Evolutionary conservation across 768 basidiomycete genomes (phyloP).

Genomic region (Mycena albidolilacea): DNA sequence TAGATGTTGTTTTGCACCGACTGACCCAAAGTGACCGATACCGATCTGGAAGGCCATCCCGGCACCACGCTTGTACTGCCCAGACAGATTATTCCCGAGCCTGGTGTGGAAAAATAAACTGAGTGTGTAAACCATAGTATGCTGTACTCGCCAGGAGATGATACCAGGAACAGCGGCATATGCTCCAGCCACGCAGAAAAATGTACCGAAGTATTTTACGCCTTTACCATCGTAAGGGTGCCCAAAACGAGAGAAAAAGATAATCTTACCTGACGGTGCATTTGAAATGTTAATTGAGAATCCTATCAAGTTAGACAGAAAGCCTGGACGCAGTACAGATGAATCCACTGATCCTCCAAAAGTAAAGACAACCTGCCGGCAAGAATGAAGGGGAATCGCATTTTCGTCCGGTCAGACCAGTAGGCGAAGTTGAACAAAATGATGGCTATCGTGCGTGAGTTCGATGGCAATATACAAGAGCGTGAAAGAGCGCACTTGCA

Average conservation of each 20-base stretch:
- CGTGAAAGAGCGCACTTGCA: constrained; percentile 61
- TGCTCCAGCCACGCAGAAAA: constrained; percentile 75
- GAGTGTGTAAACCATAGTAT: background rate
- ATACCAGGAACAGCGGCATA: constrained; percentile 74
- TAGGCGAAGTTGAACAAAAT: constrained; percentile 66
- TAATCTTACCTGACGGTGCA: constrained; percentile 45
- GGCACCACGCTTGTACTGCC: constrained; percentile 79
- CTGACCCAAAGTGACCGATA: constrained; percentile 67
- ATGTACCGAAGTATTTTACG: constrained; percentile 81
- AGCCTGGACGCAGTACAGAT: constrained; percentile 15
- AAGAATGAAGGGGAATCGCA: constrained; percentile 73
- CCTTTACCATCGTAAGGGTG: constrained; percentile 44
- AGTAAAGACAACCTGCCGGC: constrained; percentile 59
- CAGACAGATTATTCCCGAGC: constrained; percentile 76
- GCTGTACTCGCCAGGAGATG: constrained; percentile 67
- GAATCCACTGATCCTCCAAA: background rate
- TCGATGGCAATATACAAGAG: background rate
- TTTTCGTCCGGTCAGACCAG: constrained; percentile 69
- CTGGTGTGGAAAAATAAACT: constrained; percentile 48
- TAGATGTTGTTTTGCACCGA: background rate
- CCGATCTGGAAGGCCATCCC: constrained; percentile 79
- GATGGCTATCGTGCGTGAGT: constrained; percentile 58
- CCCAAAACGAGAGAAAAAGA: background rate
- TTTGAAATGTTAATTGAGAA: constrained; percentile 76
- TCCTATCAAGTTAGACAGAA: constrained; percentile 58